Base-by-base conservation (phyloP, 345 rosid genomes). In the Aegle marmelos region DNA sequence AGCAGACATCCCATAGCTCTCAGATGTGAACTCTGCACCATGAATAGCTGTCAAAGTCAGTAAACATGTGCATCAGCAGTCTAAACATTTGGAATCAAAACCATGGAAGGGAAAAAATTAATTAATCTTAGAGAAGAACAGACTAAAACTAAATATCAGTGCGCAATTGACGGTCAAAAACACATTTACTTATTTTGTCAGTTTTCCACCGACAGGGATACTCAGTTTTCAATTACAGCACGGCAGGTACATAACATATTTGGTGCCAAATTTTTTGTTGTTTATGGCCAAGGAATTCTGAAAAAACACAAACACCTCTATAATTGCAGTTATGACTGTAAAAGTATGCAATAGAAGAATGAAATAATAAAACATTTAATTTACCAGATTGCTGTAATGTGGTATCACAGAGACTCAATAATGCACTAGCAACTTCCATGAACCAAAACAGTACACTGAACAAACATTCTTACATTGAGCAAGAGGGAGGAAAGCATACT, bases 11-110 rank as follows among this genome's bases (percentile, higher is more conserved):
- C 93, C 97, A 73, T 80, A 82, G 78, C 82, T 84, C 86, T 97
- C 98, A 19, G 94, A 78, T 24, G 98, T 89, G 79, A 90, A 91
- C 83, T 90, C 99, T 97, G 93, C 91, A 88, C 77, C 88, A 84
- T 45, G 79, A 82, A 90, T 72, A 77, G 77, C 78, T 84, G 85
- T 69, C 79, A 80, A 45, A 83, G 82, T 89, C 84, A 83, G 85
- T 80, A 77, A 78, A 81, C 30, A 83, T 77, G 71, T 64, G 80
- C 78, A 84, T 83, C 77, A 86, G 87, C 84, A 24, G 78, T 45
- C 75, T 72, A 77, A 76, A 78, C 77, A 53, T 36, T 37, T 14
- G 68, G 34, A 79, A 69, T 53, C 28, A 25, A 70, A 72, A 34
- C 22, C 27, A 17, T 16, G 10, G 45, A 56, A 21, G 64, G 68